Evolutionary conservation across 176 grass and related monocot genomes (phyloP), one percentile per base, ranked within the genome.

Genomic region (Eragrostis curvula): DNA sequence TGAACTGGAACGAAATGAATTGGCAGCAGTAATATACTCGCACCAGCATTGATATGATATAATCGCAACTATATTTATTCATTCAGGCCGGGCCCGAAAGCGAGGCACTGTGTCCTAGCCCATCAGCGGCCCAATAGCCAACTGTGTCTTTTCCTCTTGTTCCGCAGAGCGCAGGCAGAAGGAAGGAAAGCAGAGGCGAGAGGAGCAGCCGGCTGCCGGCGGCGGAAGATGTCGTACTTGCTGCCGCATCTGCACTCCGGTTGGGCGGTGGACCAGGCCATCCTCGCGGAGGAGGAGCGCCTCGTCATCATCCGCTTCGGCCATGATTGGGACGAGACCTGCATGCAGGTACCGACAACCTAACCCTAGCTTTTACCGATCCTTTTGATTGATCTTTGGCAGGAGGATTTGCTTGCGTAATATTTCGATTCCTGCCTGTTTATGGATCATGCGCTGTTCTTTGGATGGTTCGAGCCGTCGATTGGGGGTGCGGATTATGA

Each of bases 261-360:
- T 27, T 99, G 96, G 96, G 96, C 96, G 55, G 96, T 99, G 73
- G 93, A 99, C 85, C 93, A 99, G 96, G 93, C 93, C 57, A 99
- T 99, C 79, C 77, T 99, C 68, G 96, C 93, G 47, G 93, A 99
- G 86, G 93, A 99, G 96, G 93, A 99, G 85, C 96, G 96, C 40
- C 91, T 99, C 80, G 96, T 99, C 79, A 81, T 99, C 89, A 92
- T 99, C 41, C 96, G 96, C 69, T 99, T 96, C 64, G 96, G 96
- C 85, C 96, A 99, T 64, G 93, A 99, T 77, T 99, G 93, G 93
- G 96, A 99, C 80, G 93, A 99, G 85, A 99, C 96, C 13, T 99
- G 96, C 44, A 99, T 99, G 91, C 96, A 96, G 91, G 93, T 95
- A 46, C 44, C 44, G 36, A 21, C 36, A 9, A 10, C 43, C 43